Base-by-base conservation (phyloP, 2,329 filamentous ascomycete species). In the Cucurbitaria berberidis region DNA sequence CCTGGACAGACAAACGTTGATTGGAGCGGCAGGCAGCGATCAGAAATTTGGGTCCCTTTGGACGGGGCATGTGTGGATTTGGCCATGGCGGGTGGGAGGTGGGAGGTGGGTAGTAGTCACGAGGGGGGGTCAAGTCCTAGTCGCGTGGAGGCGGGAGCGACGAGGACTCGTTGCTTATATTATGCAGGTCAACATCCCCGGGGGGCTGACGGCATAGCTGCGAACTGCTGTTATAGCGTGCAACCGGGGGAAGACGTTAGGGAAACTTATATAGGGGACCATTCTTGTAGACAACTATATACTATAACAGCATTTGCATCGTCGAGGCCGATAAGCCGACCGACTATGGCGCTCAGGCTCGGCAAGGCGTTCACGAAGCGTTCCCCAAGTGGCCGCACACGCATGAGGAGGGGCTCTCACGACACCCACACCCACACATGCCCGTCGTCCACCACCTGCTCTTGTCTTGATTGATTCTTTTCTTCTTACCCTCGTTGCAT, bases 181-280 rank as follows among this genome's bases (percentile, higher is more conserved):
- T 19, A 69, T 68, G 66, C 68, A 60, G 64, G 66, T 68, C 68
- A 69, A 59, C 65, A 66, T 66, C 55, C 60, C 46, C n/a, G n/a
- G 24, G 50, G 64, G 34, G 57, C 63, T 64, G 60, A 63, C 59
- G 13, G 60, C 60, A 52, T 47, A 32, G 54, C 40, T 41, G 59
- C 45, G 40, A 55, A 52, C 50, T 46, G 53, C 48, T 53, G 40
- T 13, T 34, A 21, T 38, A 18, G 18, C 27, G 21, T 26, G 16
- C 16, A n/a, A 6, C n/a, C n/a, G n/a, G n/a, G n/a, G n/a, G n/a
- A n/a, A n/a, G n/a, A n/a, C n/a, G n/a, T n/a, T n/a, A n/a, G n/a
- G n/a, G n/a, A n/a, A n/a, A n/a, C n/a, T n/a, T n/a, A n/a, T n/a
- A n/a, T n/a, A n/a, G n/a, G n/a, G n/a, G n/a, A n/a, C n/a, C n/a